phyloP scores from a whole-genome alignment of 2,329 filamentous ascomycete species.

The Penicillium sp. region DNA sequence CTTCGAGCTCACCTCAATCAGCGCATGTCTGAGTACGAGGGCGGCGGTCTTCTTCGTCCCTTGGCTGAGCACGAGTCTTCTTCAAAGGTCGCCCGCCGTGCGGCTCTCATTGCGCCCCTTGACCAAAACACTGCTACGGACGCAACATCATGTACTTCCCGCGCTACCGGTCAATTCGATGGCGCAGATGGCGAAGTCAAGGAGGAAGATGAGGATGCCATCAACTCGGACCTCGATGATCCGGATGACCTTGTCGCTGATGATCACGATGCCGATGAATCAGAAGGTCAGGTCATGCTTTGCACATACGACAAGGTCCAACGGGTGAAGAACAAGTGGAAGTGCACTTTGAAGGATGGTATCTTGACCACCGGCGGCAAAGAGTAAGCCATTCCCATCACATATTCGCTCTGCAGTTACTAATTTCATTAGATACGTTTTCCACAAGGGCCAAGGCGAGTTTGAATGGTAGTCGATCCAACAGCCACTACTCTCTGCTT shows the following conservation, averaged over 20 bases:
- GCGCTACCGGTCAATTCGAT: constrained; percentile 53
- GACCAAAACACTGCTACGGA: constrained; percentile 4
- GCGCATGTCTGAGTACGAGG: constrained; percentile 43
- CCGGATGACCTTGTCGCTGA: constrained; percentile 80
- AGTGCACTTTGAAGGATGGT: constrained; percentile 96
- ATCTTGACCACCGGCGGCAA: constrained; percentile 89
- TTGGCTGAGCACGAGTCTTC: constrained; percentile 38
- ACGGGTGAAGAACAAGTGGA: constrained; percentile 99
- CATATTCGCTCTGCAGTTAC: constrained; percentile 6
- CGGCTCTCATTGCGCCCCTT: constrained; percentile 20
- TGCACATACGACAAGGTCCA: constrained; percentile 99
- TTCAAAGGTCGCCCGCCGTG: constrained; percentile 40
- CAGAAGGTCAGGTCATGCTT: constrained; percentile 85
- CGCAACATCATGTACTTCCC: constrained; percentile 13
- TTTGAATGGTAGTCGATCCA: constrained; percentile 79
- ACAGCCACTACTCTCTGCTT: not conserved
- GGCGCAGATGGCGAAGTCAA: constrained; percentile 53
- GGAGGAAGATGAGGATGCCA: constrained; percentile 81
- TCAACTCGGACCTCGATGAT: constrained; percentile 97
- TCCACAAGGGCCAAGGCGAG: constrained; percentile 95
- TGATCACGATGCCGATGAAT: constrained; percentile 82
- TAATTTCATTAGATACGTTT: constrained; percentile 65
- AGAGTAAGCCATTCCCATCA: constrained; percentile 56
- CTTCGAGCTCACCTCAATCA: constrained; percentile 44
- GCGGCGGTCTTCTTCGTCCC: constrained; percentile 45